These are phyloP conservation scores for Alternaria dauci DNA, from an alignment of 2,329 filamentous ascomycete species.

Conservation along the genomic window DNA sequence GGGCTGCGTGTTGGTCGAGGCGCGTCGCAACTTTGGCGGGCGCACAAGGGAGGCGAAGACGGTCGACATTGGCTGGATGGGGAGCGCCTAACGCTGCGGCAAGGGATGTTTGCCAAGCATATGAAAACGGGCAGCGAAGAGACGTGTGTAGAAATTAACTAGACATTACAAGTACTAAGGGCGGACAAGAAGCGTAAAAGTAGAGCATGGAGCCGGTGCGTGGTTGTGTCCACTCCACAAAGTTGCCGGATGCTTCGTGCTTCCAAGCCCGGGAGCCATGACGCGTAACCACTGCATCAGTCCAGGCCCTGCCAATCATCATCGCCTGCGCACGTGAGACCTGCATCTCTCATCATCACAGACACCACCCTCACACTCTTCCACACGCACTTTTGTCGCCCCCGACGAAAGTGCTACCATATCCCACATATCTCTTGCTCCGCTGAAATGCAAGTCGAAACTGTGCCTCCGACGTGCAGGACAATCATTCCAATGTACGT, in stretches of 20 bases:
- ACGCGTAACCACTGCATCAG: conserved; percentile 22
- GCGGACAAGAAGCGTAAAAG: conserved; percentile 4
- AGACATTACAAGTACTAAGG: conserved; percentile 24
- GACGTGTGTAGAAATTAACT: conserved; percentile 11
- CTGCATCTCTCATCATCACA: neutral
- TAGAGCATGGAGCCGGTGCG: conserved; percentile 1
- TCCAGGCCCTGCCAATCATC: conserved; percentile 14
- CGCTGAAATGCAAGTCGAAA: neutral
- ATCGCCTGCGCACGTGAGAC: conserved; percentile 22
- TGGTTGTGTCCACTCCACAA: conserved; percentile 2
- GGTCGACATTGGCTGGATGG: conserved; percentile 41
- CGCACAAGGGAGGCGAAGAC: conserved; percentile 49
- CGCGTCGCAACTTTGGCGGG: conserved; percentile 31
- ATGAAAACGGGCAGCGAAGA: neutral
- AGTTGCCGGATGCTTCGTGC: conserved; percentile 9
- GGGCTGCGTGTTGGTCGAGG: conserved; percentile 20
- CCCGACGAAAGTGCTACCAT: neutral
- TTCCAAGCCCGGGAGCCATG: conserved; percentile 11
- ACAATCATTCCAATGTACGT: neutral
- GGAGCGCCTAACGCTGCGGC: conserved; percentile 17
- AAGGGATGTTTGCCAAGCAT: conserved; percentile 13
- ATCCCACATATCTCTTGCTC: neutral
- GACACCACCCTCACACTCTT: neutral
- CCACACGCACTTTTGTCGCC: neutral
- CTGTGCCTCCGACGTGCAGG: neutral